A percentile compares a stretch with the other conserved stretches of the same genome.
phyloP scores from a whole-genome alignment of 2,329 filamentous ascomycete genomes.

The Aspergillus udagawae region DNA sequence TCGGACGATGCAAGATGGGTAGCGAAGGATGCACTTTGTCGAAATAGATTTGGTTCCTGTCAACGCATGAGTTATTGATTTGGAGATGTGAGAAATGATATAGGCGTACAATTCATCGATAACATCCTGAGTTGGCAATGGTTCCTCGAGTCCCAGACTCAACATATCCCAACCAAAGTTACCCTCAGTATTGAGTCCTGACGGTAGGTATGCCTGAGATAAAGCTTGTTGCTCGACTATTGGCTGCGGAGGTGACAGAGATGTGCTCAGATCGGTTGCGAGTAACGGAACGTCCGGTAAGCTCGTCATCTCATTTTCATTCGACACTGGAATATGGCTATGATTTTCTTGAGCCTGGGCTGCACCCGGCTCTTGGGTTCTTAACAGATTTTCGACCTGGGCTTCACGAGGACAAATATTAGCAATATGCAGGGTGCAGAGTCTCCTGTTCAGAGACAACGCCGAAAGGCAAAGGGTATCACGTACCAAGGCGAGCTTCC shows the following conservation, averaged over 20 bases:
- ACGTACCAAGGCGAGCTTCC: conserved; percentile 81
- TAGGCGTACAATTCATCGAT: conserved; percentile 72
- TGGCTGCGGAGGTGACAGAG: conserved; percentile 24
- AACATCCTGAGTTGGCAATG: conserved; percentile 71
- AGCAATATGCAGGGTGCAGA: conserved; percentile 3
- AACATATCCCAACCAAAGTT: conserved; percentile 82
- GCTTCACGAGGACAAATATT: conserved; percentile 49
- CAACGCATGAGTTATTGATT: conserved; percentile 12
- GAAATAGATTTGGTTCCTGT: conserved; percentile 79
- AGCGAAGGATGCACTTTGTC: conserved; percentile 81
- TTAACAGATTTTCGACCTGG: conserved; percentile 88
- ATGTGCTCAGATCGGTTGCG: conserved; percentile 15
- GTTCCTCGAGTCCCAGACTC: conserved; percentile 74
- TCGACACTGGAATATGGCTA: conserved; percentile 22
- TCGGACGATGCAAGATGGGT: conserved; percentile 84
- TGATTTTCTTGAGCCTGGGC: conserved; percentile 22
- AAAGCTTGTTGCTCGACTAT: conserved; percentile 16
- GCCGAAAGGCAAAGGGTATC: not conserved
- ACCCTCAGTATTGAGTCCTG: conserved; percentile 21
- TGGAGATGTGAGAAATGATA: not conserved
- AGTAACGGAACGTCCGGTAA: conserved; percentile 23
- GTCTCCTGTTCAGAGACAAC: conserved; percentile 1
- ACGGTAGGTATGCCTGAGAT: conserved; percentile 17
- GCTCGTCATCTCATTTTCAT: conserved; percentile 24
- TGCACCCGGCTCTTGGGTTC: conserved; percentile 62